These are phyloP conservation scores for Pseudocercospora musae DNA, from an alignment of 2,329 filamentous ascomycete species.

Conservation along the genomic window DNA sequence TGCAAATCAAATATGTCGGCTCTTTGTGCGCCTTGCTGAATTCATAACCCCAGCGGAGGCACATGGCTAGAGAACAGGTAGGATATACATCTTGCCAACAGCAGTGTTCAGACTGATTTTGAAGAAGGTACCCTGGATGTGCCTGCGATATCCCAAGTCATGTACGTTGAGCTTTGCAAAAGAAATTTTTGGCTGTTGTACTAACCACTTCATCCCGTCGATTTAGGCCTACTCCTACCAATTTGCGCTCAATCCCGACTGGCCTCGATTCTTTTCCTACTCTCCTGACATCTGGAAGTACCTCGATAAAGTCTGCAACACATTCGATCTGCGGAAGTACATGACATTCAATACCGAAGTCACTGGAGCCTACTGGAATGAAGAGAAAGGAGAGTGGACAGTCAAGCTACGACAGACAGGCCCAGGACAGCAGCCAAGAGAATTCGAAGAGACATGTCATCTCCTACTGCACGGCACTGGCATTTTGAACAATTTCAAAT, in stretches of 20 bases:
- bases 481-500: slow-evolving; percentile 35
- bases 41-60: slow-evolving; percentile 28
- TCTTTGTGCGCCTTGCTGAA: neutral
- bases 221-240: slow-evolving; percentile 17
- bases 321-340: slow-evolving; percentile 50
- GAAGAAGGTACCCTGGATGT: slow-evolving; percentile 30
- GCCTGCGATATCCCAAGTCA: slow-evolving; percentile 47
- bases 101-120: neutral
- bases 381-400: slow-evolving; percentile 49
- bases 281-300: slow-evolving; percentile 49
- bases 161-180: neutral
- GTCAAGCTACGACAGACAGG: slow-evolving; percentile 46
- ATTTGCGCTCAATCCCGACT: slow-evolving; percentile 40
- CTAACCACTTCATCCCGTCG: neutral
- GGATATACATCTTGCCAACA: neutral
- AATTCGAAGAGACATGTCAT: slow-evolving; percentile 46
- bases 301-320: slow-evolving; percentile 48
- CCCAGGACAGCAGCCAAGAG: slow-evolving; percentile 33
- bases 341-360: slow-evolving; percentile 53
- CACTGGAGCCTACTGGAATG: slow-evolving; percentile 48
- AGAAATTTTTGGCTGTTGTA: neutral
- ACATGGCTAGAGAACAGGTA: slow-evolving; percentile 49
- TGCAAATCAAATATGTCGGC: neutral
- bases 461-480: slow-evolving; percentile 45
- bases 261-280: slow-evolving; percentile 48